Evolutionary conservation across 495 filamentous ascomycete species (phyloP), one percentile per base, ranked within the genome.

Genomic region (Penicillium argentinense): DNA sequence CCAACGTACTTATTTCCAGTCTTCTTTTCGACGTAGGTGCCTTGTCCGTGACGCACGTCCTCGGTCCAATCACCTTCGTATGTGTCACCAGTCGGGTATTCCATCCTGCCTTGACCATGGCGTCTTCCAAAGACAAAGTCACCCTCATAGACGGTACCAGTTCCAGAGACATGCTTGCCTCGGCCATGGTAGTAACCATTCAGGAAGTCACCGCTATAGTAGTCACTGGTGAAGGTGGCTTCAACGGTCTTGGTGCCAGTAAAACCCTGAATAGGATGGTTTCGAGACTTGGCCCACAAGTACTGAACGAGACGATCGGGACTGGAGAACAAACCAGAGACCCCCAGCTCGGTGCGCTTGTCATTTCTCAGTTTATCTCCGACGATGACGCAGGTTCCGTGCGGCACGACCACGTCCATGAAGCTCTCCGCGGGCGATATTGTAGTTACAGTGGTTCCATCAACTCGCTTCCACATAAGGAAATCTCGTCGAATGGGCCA

Each of bases 1-100:
- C 83, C 83, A 3, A 75, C 75, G 50, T 84, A 87, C 36, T 77
- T 77, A 55, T 86, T 85, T 26, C 80, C 80, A 0, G 80, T 84
- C 38, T 70, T 68, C 40, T 68, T 75, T 45, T 84, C 81, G 22
- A 77, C 67, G 46, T 78, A 80, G 9, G 71, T 77, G 34, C 83
- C 83, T 33, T 79, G 69, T 14, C 83, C 83, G 45, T 83, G 75
- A 33, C 73, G 78, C 27, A 77, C 67, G 55, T 79, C 74, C 34
- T 74, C 67, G 11, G 65, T 60, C 77, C 78, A 87, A 34, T 76
- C 70, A 16, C 83, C 83, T 7, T 77, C 73, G 59, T 87, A 86
- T 9, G 68, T 77, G 54, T 87, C 81, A 14, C 82, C 79, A 39
- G 76, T 82, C 2, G 78, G 77, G 60, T 81, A 85, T 18, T 72